Percentiles rank a stretch among this genome's conserved stretches.
phyloP scores from a whole-genome alignment of 2,329 filamentous ascomycete genomes.

The Fusarium sp. region DNA sequence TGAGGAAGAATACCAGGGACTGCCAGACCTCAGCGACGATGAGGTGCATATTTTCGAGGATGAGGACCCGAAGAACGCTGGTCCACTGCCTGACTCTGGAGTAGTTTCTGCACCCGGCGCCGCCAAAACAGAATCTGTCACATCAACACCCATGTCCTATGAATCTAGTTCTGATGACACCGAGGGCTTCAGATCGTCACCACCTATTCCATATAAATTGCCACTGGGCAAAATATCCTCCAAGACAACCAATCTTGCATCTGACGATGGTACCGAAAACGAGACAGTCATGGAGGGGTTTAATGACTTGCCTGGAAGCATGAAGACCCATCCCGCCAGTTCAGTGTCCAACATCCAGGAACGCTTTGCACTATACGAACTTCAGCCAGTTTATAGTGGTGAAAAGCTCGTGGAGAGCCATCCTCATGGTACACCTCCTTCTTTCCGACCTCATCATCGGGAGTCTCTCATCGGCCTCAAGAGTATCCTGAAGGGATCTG shows the following conservation, averaged over 20 bases:
- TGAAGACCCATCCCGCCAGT: neutral
- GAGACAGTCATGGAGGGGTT: neutral
- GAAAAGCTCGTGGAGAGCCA: slow-evolving; percentile 10
- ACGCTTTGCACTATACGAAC: slow-evolving; percentile 14
- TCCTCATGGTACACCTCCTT: slow-evolving; percentile 12
- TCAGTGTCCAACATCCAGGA: slow-evolving; percentile 1
- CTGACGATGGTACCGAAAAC: neutral
- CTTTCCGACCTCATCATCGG: slow-evolving; percentile 43
- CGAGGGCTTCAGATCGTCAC: slow-evolving; percentile 17
- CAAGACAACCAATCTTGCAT: neutral
- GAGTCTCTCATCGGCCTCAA: slow-evolving; percentile 37
- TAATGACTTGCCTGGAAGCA: neutral
- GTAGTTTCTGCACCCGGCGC: neutral
- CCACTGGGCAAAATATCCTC: neutral
- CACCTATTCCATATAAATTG: slow-evolving; percentile 15
- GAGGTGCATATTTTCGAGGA: neutral
- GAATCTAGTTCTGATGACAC: neutral
- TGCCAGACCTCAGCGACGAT: slow-evolving; percentile 3
- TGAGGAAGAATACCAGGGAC: slow-evolving; percentile 7
- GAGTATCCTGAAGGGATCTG: slow-evolving; percentile 41
- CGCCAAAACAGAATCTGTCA: neutral
- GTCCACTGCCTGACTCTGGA: neutral
- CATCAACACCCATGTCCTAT: slow-evolving; percentile 13
- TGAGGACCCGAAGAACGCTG: neutral
- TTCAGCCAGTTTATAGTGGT: slow-evolving; percentile 43